phyloP scores from a whole-genome alignment of 2,329 filamentous ascomycete genomes.

The Alternaria sp. region DNA sequence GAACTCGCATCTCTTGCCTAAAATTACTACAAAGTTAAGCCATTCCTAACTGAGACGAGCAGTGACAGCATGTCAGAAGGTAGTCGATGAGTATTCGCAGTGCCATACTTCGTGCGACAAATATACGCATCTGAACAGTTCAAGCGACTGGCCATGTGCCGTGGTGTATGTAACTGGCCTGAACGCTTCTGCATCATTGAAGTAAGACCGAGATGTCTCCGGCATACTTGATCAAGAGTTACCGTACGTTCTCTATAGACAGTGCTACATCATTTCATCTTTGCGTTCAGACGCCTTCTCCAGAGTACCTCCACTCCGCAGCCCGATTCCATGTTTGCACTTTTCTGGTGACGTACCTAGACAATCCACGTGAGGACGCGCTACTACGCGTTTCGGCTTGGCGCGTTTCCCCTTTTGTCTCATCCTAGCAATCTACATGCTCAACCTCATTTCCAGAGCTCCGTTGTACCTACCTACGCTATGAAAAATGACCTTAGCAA shows the following conservation, averaged over 20 bases:
- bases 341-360: background rate
- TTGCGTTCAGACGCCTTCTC: background rate
- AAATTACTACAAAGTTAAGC: background rate
- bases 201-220: background rate
- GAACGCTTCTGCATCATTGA: background rate
- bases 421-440: background rate
- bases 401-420: background rate
- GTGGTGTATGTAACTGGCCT: background rate
- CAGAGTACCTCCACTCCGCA: background rate
- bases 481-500: conserved; percentile 27
- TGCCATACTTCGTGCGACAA: background rate
- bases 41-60: background rate
- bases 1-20: conserved; percentile 14
- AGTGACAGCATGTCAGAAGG: background rate
- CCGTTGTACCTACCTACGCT: background rate
- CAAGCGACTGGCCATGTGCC: background rate
- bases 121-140: background rate
- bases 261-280: background rate
- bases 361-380: conserved; percentile 1
- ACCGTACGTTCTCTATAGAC: background rate
- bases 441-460: background rate
- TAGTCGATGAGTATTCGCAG: background rate
- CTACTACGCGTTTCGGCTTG: background rate
- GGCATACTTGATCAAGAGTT: background rate
- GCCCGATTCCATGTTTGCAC: background rate